phyloP scores from a whole-genome alignment of 495 filamentous ascomycete species.

The Aspergillus panamensis region DNA sequence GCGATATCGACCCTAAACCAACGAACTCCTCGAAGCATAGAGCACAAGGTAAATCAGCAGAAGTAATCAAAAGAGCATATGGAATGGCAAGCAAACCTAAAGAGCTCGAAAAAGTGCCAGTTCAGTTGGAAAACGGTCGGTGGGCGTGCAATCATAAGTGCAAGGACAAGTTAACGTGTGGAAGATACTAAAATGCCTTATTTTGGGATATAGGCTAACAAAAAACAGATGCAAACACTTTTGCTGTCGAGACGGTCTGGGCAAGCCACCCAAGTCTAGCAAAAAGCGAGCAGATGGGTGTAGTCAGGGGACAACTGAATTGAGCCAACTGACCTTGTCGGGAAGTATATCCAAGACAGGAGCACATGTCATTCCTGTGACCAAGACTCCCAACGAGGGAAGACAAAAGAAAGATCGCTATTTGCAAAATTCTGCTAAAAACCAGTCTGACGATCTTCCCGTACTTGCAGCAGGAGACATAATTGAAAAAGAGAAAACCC shows the following conservation, averaged over 20 bases:
- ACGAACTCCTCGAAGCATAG: not conserved
- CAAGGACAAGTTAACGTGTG: conserved; percentile 63
- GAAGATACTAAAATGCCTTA: not conserved
- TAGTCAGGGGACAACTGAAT: conserved; percentile 21
- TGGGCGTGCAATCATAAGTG: conserved; percentile 87
- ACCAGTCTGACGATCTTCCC: not conserved
- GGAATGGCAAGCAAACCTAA: conserved; percentile 18
- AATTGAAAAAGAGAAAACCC: not conserved
- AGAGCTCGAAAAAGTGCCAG: conserved; percentile 38
- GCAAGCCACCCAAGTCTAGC: conserved; percentile 66
- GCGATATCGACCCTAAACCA: not conserved
- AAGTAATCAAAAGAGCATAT: conserved; percentile 13
- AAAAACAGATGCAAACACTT: conserved; percentile 65
- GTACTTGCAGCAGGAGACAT: not conserved
- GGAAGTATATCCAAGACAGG: conserved; percentile 30
- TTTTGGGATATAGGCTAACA: not conserved
- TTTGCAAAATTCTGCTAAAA: not conserved
- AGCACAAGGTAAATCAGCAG: not conserved
- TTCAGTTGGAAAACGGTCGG: conserved; percentile 71
- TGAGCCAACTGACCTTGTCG: conserved; percentile 30
- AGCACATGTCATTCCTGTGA: not conserved
- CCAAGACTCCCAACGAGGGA: not conserved
- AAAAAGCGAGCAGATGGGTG: conserved; percentile 27
- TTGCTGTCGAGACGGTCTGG: conserved; percentile 85
- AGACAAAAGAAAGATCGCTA: not conserved